Evolutionary conservation across 176 grass and related monocot genomes (phyloP).

Genomic region (Oryza glaberrima): DNA sequence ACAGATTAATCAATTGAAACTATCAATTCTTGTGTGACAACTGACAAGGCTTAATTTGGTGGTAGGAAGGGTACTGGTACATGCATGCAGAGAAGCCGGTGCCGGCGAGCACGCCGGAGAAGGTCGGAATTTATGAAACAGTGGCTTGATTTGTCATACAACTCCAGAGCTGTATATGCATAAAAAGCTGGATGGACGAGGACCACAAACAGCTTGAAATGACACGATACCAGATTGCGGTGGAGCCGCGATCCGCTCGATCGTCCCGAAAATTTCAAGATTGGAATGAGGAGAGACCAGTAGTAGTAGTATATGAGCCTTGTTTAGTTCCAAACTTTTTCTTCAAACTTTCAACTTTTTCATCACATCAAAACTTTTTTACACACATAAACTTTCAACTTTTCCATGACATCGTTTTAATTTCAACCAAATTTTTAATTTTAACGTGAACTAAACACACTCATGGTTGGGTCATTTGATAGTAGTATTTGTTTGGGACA

Average conservation of each 20-base stretch:
- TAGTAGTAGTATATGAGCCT: background rate
- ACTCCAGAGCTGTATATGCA: conserved; percentile 16
- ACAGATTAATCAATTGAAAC: too few relatives aligned
- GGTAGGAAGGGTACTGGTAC: background rate
- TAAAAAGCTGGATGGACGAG: conserved; percentile 25
- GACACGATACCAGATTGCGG: conserved; percentile 39
- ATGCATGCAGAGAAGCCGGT: background rate
- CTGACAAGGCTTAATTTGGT: too few relatives aligned
- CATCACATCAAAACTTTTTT: too few relatives aligned
- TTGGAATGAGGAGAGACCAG: conserved; percentile 25
- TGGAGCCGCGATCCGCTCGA: conserved; percentile 8
- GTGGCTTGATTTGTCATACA: conserved; percentile 22
- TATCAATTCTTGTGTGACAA: too few relatives aligned
- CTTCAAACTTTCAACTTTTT: too few relatives aligned
- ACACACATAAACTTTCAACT: too few relatives aligned
- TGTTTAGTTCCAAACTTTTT: too few relatives aligned
- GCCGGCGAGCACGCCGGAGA: background rate
- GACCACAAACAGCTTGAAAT: conserved; percentile 37
- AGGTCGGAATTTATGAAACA: conserved; percentile 33
- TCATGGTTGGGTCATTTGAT: background rate
- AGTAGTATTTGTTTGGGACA: background rate
- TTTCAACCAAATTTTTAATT: too few relatives aligned
- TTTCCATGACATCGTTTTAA: too few relatives aligned
- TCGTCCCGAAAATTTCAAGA: conserved; percentile 38
- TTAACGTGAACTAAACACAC: too few relatives aligned